These are phyloP conservation scores for Rutstroemia sp. DNA, from an alignment of 2,329 filamentous ascomycete genomes.

Conservation along the genomic window DNA sequence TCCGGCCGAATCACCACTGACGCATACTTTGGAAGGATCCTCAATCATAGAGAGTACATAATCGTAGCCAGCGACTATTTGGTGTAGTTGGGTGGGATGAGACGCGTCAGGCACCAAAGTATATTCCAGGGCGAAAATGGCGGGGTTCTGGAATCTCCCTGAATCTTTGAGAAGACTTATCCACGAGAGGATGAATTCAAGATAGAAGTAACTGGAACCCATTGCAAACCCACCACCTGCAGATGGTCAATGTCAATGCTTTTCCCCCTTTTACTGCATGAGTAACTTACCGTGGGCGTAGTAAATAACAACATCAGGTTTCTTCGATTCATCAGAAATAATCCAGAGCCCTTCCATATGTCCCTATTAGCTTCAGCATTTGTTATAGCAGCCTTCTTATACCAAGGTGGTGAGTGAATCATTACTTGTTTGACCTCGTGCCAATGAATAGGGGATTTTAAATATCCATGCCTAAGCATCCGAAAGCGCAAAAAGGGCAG, in stretches of 20 bases:
- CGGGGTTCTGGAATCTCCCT: conserved; percentile 66
- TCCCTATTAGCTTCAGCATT: conserved; percentile 27
- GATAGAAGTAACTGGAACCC: conserved; percentile 76
- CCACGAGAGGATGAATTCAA: conserved; percentile 75
- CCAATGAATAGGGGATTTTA: conserved; percentile 57
- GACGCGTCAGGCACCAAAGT: conserved; percentile 61
- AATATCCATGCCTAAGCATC: conserved; percentile 64
- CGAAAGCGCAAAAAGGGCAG: conserved; percentile 69
- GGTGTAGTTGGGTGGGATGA: conserved; percentile 66
- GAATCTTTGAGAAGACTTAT: conserved; percentile 52
- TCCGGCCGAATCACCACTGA: conserved; percentile 75
- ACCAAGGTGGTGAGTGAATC: neutral
- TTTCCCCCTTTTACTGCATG: neutral
- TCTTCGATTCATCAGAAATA: conserved; percentile 47
- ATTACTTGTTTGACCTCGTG: conserved; percentile 45
- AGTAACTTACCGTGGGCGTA: conserved; percentile 62
- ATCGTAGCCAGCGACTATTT: conserved; percentile 63
- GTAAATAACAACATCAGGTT: conserved; percentile 72
- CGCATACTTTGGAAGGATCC: conserved; percentile 53
- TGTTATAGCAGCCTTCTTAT: neutral
- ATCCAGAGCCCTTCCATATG: conserved; percentile 64
- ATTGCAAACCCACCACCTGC: conserved; percentile 76
- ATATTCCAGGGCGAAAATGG: conserved; percentile 74
- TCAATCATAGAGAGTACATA: conserved; percentile 54
- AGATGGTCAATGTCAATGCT: neutral